Percentiles rank a stretch among this genome's conserved stretches.
Conservation (phyloP, 2,329 filamentous ascomycete genomes). For the Epicoccum sorghinum region DNA sequence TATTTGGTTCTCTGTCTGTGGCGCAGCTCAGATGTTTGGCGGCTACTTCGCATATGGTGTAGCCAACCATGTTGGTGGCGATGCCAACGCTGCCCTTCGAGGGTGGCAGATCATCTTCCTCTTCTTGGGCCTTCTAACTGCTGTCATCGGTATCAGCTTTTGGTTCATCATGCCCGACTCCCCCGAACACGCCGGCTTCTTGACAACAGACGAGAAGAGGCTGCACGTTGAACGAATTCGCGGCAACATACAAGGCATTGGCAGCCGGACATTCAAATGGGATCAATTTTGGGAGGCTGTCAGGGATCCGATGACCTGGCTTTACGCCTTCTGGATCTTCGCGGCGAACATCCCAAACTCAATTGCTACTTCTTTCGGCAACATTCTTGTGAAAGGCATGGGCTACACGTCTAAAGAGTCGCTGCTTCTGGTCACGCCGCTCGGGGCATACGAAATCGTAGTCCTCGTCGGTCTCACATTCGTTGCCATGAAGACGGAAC, state of each 20-base stretch:
- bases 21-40: conserved; percentile 27
- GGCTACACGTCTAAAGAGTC: conserved; percentile 43
- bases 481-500: conserved; percentile 42
- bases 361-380: conserved; percentile 47
- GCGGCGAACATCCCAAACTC: conserved; percentile 49
- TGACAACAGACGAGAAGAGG: conserved; percentile 41
- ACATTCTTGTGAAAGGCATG: conserved; percentile 48
- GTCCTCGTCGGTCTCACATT: conserved; percentile 47
- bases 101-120: conserved; percentile 52
- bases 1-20: conserved; percentile 33
- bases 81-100: conserved; percentile 45
- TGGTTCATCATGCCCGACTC: conserved; percentile 49
- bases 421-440: conserved; percentile 31
- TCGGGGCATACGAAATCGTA: conserved; percentile 49
- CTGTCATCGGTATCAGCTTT: conserved; percentile 49
- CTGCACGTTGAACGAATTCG: conserved; percentile 44
- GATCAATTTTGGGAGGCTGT: conserved; percentile 45
- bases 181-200: conserved; percentile 35
- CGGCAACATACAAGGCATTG: conserved; percentile 47
- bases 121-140: conserved; percentile 49
- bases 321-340: conserved; percentile 45
- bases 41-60: conserved; percentile 49
- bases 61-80: conserved; percentile 54
- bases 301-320: conserved; percentile 46
- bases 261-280: conserved; percentile 43